phyloP scores from a whole-genome alignment of 2,329 filamentous ascomycete genomes.

The Pseudodiploospora longispora region DNA sequence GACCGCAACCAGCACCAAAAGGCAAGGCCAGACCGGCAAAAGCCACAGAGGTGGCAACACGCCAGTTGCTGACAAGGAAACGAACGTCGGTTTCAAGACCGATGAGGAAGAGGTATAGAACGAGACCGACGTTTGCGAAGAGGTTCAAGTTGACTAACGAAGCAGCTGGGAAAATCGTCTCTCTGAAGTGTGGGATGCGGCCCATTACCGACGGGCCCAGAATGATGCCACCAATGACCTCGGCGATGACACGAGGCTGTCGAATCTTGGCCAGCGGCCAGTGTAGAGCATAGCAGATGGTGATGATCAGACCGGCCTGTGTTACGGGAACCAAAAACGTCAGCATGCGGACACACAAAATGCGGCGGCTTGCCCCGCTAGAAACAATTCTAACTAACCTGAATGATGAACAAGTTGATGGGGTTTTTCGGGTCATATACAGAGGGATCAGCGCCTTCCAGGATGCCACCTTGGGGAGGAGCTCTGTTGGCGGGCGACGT shows the following conservation, averaged over 20 bases:
- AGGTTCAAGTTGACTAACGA: conserved; percentile 70
- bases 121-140: conserved; percentile 74
- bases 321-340: not conserved
- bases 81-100: conserved; percentile 80
- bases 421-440: conserved; percentile 63
- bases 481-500: conserved; percentile 23
- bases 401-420: conserved; percentile 69
- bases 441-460: conserved; percentile 63
- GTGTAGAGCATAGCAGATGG: conserved; percentile 50
- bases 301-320: conserved; percentile 36
- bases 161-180: conserved; percentile 65
- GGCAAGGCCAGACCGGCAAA: conserved; percentile 73
- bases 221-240: conserved; percentile 77
- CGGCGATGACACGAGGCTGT: conserved; percentile 75
- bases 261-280: conserved; percentile 69
- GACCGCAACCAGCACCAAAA: conserved; percentile 72
- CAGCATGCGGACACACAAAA: not conserved
- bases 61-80: conserved; percentile 73
- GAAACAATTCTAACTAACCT: conserved; percentile 33
- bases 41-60: conserved; percentile 67
- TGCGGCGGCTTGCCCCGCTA: not conserved
- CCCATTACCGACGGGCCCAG: conserved; percentile 85
- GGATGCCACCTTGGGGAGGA: conserved; percentile 49
- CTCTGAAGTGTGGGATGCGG: conserved; percentile 69
- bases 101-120: conserved; percentile 81